Conservation (phyloP, 257 asterid genomes). For the Striga asiatica region DNA sequence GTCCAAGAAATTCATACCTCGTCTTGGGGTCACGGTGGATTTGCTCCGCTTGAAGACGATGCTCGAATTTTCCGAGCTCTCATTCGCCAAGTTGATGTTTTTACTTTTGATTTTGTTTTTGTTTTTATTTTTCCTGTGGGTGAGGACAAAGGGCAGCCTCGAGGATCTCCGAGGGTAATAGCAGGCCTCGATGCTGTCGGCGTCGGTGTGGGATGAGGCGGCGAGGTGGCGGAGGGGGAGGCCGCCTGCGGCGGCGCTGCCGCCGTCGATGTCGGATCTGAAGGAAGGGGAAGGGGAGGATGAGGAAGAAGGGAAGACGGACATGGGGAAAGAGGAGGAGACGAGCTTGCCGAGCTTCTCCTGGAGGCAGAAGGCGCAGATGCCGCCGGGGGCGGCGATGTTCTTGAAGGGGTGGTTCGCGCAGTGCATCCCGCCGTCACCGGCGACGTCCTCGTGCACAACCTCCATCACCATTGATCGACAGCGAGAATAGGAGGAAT, state of each 20-base stretch:
- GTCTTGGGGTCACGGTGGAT: conserved; percentile 57
- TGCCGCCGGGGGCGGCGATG: conserved; percentile 80
- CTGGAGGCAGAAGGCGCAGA: conserved; percentile 93
- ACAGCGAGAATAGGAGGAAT: not conserved
- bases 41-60: conserved; percentile 75
- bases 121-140: conserved; percentile 45
- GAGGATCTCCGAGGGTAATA: conserved; percentile 29
- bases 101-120: conserved; percentile 27
- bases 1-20: conserved; percentile 46
- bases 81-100: conserved; percentile 1
- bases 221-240: conserved; percentile 18
- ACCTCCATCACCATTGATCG: conserved; percentile 82
- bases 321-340: conserved; percentile 67
- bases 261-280: conserved; percentile 62
- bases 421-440: conserved; percentile 72
- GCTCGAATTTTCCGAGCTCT: conserved; percentile 26
- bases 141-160: conserved; percentile 43
- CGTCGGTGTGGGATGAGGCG: conserved; percentile 12
- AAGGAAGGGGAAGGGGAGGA: conserved; percentile 72
- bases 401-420: conserved; percentile 69
- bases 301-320: conserved; percentile 71
- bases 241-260: conserved; percentile 9
- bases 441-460: conserved; percentile 90
- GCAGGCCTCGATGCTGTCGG: not conserved
- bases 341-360: conserved; percentile 95